These are phyloP conservation scores for Marasmius sp. DNA, from an alignment of 1,284 basidiomycete genomes.

Conservation along the genomic window DNA sequence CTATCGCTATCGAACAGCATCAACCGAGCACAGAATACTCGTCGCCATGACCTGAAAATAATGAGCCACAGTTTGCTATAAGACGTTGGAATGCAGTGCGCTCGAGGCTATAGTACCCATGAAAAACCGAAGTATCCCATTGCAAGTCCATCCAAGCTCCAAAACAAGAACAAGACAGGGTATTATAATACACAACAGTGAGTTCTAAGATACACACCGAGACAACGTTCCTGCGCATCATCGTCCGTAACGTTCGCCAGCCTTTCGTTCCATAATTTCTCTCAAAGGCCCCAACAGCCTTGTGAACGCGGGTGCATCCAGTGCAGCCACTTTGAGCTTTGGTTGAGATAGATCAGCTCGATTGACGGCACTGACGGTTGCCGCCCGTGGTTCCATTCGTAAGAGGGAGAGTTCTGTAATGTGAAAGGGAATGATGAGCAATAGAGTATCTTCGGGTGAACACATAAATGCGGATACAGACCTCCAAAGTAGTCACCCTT, in stretches of 20 bases:
- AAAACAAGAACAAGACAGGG: not conserved
- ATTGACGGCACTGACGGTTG: constrained; percentile 84
- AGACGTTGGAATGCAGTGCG: too few species aligned
- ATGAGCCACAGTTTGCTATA: too few species aligned
- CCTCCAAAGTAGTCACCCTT: constrained; percentile 99
- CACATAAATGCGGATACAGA: constrained; percentile 35
- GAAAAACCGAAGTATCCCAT: too few species aligned
- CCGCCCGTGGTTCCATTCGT: constrained; percentile 85
- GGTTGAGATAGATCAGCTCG: constrained; percentile 49
- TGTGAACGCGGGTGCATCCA: constrained; percentile 94
- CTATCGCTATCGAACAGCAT: too few species aligned
- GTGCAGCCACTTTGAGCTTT: constrained; percentile 88
- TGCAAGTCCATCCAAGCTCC: too few species aligned
- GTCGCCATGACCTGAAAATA: too few species aligned
- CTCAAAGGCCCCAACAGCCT: constrained; percentile 88
- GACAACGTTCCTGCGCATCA: not conserved
- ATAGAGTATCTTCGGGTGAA: not conserved
- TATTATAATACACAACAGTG: not conserved
- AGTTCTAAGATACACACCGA: not conserved
- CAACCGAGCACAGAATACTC: too few species aligned
- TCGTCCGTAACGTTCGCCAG: constrained; percentile 45
- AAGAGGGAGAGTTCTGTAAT: constrained; percentile 77
- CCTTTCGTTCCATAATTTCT: constrained; percentile 86
- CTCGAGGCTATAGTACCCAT: too few species aligned
- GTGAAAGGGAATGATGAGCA: constrained; percentile 1